Evolutionary conservation across 371 early-diverging fungal species (phyloP), one percentile per base, ranked within the genome.

Genomic region (Rhizopus delemar): DNA sequence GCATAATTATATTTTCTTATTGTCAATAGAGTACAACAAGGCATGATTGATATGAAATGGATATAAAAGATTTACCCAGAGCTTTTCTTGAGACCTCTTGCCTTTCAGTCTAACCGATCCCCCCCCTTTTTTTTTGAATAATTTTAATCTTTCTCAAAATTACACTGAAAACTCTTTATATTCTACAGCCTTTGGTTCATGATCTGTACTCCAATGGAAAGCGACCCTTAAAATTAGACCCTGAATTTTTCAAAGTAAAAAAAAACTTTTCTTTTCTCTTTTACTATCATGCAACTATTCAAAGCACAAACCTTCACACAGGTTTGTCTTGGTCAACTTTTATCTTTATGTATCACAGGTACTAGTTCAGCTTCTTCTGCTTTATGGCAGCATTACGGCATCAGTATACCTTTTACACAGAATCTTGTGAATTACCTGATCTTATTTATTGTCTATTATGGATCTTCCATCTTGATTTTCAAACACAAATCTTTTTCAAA

Each of bases 321-420:
- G 33, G 51, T 63, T 28, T 29, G 57, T 41, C 68, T 77, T 49
- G 78, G 78, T 3, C 78, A 78, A 50, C n/a, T 75, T 6, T 46
- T 78, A 15, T 75, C 75, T 13, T 41, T 78, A 2, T 78, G 78
- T 59, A 73, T 78, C n/a, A 75, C 75, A 28, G 71, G 73, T 0
- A 73, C 75, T 13, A 74, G 75, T 45, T 60, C 69, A 31, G 73
- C 75, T 4, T 75, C 78, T 28, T 78, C 78, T n/a, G 64, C 73
- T 35, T 41, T 78, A 49, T 78, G 78, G 78, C 57, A 57, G 35
- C 69, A 63, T 51, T 52, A 71, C 48, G 29, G 48, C 4, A 61
- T 78, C 58, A 75, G 60, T 52, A 68, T 78, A 52, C 78, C 78
- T 8, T 75, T 67, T 43, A 75, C 73, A 8, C 75, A 75, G 46